Percentiles rank a stretch among this genome's conserved stretches.
phyloP scores from a whole-genome alignment of 1,139 yeast genomes.

The Kodamaea arcana region DNA sequence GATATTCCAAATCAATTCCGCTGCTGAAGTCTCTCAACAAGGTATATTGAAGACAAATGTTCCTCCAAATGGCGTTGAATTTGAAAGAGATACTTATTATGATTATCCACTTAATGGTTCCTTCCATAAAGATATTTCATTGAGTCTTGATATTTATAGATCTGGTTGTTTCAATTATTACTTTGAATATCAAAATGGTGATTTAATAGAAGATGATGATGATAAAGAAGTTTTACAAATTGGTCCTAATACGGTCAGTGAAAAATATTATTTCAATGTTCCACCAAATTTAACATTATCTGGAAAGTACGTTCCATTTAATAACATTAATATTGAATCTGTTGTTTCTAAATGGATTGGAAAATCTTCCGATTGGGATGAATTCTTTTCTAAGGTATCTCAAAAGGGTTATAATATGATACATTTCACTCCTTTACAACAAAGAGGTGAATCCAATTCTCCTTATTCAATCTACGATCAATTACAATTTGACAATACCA shows the following conservation, averaged over 20 bases:
- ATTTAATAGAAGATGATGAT: not conserved
- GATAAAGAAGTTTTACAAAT: constrained; percentile 17
- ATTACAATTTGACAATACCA: constrained; percentile 62
- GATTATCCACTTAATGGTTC: constrained; percentile 43
- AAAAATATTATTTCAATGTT: constrained; percentile 69
- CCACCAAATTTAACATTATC: constrained; percentile 69
- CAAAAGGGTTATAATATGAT: constrained; percentile 88
- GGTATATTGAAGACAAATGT: constrained; percentile 74
- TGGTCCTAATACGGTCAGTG: constrained; percentile 36
- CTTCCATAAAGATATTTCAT: constrained; percentile 56
- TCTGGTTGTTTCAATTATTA: constrained; percentile 82
- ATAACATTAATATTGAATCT: constrained; percentile 80
- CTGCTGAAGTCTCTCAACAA: constrained; percentile 64
- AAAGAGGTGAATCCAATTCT: constrained; percentile 83
- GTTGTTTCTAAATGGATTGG: constrained; percentile 94
- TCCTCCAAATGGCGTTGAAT: constrained; percentile 48
- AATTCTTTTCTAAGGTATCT: constrained; percentile 55
- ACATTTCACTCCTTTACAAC: constrained; percentile 91
- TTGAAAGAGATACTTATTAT: constrained; percentile 54
- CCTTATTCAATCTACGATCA: constrained; percentile 93
- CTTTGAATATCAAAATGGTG: constrained; percentile 34
- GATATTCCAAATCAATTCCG: constrained; percentile 66
- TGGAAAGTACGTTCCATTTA: constrained; percentile 60
- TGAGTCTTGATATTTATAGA: constrained; percentile 58
- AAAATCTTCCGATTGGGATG: constrained; percentile 57